Base-by-base conservation (phyloP, 768 basidiomycete species). In the Termitomyces sp. region DNA sequence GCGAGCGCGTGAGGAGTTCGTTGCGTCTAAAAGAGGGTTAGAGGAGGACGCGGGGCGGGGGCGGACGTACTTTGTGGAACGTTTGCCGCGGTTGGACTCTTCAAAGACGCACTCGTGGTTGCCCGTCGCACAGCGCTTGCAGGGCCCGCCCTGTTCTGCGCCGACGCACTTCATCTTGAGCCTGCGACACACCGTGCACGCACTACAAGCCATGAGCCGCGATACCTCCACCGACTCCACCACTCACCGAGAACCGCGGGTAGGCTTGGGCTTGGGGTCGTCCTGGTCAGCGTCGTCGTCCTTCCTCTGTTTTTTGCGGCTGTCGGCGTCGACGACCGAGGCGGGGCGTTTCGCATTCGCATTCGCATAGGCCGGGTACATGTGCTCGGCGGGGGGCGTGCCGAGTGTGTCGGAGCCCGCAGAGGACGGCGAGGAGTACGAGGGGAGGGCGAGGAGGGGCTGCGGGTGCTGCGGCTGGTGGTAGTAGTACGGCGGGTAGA, bases 101-200 rank as follows among this genome's bases (percentile, higher is more conserved):
- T 98, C 95, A 63, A 99, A 98, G 47, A 97, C 84, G 68, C 97
- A 99, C 65, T 96, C 93, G 67, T 95, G 90, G 64, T 84, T 84
- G 20, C 90, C 88, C 0, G 85, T 68, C 49, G 76, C 73, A 67
- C 94, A 97, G 23, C 94, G 87, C 68, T 94, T 95, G 77, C 94
- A 97, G 0, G 94, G 92, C 0, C 90, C 90, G 0, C 93, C 94
- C 43, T 93, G 83, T 71, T 95, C 94, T 2, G 91, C 93, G 36
- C 90, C 91, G 8, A 92, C 89, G 59, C 93, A 95, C 68, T 93
- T 95, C 93, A 93, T 95, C 75, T 95, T 95, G 35, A 95, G 80
- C 28, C 93, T 87, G 23, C 94, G 84, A 70, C 94, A 96, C 12
- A 95, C 91, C 0, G 91, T 93, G 63, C 94, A 97, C 0, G 94